Base-by-base conservation (phyloP, 1,139 yeast genomes). In the Yamadazyma conglobata region DNA sequence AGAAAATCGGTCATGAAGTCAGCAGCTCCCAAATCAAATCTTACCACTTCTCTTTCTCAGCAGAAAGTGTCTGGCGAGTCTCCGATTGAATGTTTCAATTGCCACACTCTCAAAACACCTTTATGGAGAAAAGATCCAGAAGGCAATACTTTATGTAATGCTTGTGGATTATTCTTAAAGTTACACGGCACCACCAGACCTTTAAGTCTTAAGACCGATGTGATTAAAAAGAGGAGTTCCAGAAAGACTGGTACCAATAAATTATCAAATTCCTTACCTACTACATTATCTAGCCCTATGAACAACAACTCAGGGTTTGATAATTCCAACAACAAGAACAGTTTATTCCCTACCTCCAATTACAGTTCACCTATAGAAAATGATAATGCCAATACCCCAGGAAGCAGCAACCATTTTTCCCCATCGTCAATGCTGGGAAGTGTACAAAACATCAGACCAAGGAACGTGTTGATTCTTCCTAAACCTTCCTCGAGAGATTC, bases 191-290 rank as follows among this genome's bases (percentile, higher is more conserved):
- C 74, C 7, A 72, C 73, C 4, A 50, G 80, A 27, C 80, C 79
- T 5, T 58, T 73, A 30, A 60, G 91, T 24, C 63, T 89, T 44
- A 89, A 89, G 55, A 87, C 95, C 3, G 95, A 88, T 58, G 88
- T 88, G 10, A 89, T 89, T 48, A 86, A 87, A 58, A 81, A 91
- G 37, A 72, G 96, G 50, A 42, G 43, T n/a, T 33, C 42, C 5
- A 32, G 47, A 27, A 38, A 41, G 31, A 28, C 38, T 2, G 21
- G 29, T 14, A 26, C 33, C 3, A 31, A 24, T 10, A 40, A 40
- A 32, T 33, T 40, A 27, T 37, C 42, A 5, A 40, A 38, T 30
- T 37, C 45, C 4, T 22, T 44, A 19, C 46, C 48, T 2, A 39
- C 19, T 24, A 19, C 37, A 2, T 31, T 34, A 9, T 24, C 22